These are phyloP conservation scores for Alectoria sarmentosa DNA, from an alignment of 495 filamentous ascomycete species.

Conservation along the genomic window DNA sequence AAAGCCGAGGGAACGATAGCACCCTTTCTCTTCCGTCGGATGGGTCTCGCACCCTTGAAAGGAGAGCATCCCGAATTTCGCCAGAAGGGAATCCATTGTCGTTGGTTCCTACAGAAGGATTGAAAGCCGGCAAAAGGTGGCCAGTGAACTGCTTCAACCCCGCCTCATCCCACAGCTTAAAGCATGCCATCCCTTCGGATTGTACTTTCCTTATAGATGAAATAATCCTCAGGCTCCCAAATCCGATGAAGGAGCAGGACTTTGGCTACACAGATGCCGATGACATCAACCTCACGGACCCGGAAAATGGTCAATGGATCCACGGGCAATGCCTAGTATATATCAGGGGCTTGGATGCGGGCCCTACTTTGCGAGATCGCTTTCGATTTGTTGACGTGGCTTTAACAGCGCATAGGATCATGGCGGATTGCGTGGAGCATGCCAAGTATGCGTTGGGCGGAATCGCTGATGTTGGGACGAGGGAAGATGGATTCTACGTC, in stretches of 20 bases:
- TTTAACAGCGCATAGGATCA: background rate
- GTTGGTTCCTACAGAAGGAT: background rate
- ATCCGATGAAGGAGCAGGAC: conserved; percentile 4
- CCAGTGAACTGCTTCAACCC: conserved; percentile 1
- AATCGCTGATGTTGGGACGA: background rate
- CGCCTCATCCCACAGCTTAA: background rate
- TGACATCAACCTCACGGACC: conserved; percentile 1
- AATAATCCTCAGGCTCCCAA: background rate
- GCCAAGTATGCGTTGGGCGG: conserved; percentile 8
- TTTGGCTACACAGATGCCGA: conserved; percentile 9
- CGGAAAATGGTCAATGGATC: background rate
- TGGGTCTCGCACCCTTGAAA: background rate
- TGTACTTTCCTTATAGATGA: conserved; percentile 10
- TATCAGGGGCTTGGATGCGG: background rate
- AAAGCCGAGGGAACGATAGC: background rate
- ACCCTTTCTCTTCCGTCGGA: background rate
- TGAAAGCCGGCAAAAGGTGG: background rate
- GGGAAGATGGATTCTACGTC: background rate
- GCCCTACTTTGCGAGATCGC: background rate
- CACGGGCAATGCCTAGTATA: conserved; percentile 4
- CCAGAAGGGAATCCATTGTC: background rate
- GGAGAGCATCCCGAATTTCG: background rate
- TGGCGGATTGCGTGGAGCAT: background rate
- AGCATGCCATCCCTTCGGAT: conserved; percentile 1
- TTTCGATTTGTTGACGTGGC: conserved; percentile 11